Percentiles rank a stretch among this genome's conserved stretches.
These are phyloP conservation scores for Hippophae gyantsensis DNA, from an alignment of 306 rosid genomes.

Conservation along the genomic window DNA sequence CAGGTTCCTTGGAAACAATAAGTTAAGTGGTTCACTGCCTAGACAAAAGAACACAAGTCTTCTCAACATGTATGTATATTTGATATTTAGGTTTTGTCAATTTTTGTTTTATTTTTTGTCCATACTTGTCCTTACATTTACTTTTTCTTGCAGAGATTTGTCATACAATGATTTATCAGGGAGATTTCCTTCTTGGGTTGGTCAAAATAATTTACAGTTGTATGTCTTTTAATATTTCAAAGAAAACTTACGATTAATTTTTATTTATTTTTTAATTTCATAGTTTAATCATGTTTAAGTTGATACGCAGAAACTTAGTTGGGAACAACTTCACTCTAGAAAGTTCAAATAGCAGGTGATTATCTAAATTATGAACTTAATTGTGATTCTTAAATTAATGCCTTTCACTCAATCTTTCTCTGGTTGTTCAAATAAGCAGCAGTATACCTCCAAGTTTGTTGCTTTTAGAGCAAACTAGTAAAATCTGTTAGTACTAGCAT, in stretches of 20 bases:
- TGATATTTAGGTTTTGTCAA: background rate
- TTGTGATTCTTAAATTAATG: background rate
- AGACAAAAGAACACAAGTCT: slow-evolving; percentile 34
- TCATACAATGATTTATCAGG: slow-evolving; percentile 72
- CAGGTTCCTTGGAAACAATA: slow-evolving; percentile 81
- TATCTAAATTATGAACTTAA: slow-evolving; percentile 1
- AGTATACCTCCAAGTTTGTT: too few species aligned
- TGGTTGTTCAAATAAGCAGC: too few species aligned
- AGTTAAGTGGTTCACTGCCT: slow-evolving; percentile 56
- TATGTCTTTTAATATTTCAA: slow-evolving; percentile 21
- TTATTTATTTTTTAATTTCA: background rate
- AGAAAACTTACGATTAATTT: background rate
- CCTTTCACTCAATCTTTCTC: background rate
- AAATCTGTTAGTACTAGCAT: too few species aligned
- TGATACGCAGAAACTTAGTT: slow-evolving; percentile 35
- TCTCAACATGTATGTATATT: slow-evolving; percentile 42
- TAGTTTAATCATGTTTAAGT: background rate
- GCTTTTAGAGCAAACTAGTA: too few species aligned
- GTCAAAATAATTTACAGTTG: slow-evolving; percentile 36
- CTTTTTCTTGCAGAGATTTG: slow-evolving; percentile 58
- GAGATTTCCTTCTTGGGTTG: slow-evolving; percentile 71
- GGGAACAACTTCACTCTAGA: slow-evolving; percentile 38
- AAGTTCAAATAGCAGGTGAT: slow-evolving; percentile 32
- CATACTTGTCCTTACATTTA: background rate
- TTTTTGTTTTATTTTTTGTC: too few species aligned